Evolutionary conservation across 2,329 filamentous ascomycete species (phyloP).

Genomic region (Alternaria arborescens): DNA sequence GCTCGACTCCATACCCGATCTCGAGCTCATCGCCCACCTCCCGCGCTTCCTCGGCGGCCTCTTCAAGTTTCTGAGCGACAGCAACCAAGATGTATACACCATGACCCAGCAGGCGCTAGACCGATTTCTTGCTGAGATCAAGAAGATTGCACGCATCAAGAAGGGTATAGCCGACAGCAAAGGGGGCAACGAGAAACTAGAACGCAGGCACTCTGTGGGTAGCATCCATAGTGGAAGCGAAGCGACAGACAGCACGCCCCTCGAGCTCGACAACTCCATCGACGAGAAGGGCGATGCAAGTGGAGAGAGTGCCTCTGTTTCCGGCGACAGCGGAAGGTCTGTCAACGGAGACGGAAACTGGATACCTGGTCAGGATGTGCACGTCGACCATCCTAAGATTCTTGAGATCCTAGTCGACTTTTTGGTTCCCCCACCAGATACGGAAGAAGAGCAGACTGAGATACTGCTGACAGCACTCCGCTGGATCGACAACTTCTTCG

Average conservation of each 20-base stretch:
- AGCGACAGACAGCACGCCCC: constrained; percentile 61
- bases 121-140: constrained; percentile 91
- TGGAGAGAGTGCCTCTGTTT: constrained; percentile 48
- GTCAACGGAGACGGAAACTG: constrained; percentile 83
- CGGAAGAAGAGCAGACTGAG: constrained; percentile 75
- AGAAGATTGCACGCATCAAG: constrained; percentile 90
- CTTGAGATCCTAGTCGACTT: constrained; percentile 91
- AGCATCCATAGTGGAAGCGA: constrained; percentile 59
- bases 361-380: constrained; percentile 96
- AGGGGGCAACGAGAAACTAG: constrained; percentile 71
- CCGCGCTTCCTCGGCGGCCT: constrained; percentile 91
- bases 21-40: constrained; percentile 91
- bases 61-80: constrained; percentile 89
- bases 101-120: constrained; percentile 89
- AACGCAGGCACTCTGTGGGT: constrained; percentile 74
- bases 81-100: constrained; percentile 92
- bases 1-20: constrained; percentile 93
- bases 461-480: constrained; percentile 88
- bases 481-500: constrained; percentile 96
- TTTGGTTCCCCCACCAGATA: constrained; percentile 75
- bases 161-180: constrained; percentile 89
- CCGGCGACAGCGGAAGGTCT: constrained; percentile 49
- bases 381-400: constrained; percentile 91
- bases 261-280: constrained; percentile 57
- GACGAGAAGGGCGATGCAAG: constrained; percentile 60